Percentiles rank a stretch among this genome's conserved stretches.
Evolutionary conservation across 352 stramenopile species (phyloP).

Genomic region (Phytophthora podocarpi): DNA sequence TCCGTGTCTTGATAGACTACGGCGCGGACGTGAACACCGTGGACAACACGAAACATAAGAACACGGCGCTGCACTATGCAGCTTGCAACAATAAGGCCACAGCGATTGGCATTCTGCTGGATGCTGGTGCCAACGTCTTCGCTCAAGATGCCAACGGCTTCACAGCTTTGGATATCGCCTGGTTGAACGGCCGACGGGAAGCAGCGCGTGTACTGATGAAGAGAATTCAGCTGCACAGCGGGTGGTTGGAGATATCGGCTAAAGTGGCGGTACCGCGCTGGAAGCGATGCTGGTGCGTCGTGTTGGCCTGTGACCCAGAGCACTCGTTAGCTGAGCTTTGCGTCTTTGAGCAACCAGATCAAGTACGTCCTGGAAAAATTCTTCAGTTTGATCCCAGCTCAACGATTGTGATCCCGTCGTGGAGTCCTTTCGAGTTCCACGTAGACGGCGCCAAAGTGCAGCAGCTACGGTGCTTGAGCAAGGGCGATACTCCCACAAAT

Average conservation of each 20-base stretch:
- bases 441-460: conserved; percentile 15
- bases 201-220: conserved; percentile 29
- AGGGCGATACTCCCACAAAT: neutral
- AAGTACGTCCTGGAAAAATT: conserved; percentile 14
- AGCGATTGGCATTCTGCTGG: conserved; percentile 52
- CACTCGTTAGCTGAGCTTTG: conserved; percentile 43
- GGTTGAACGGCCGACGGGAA: conserved; percentile 20
- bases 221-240: conserved; percentile 43
- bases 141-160: conserved; percentile 49
- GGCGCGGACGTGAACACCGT: conserved; percentile 49
- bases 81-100: conserved; percentile 50
- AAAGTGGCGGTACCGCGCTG: conserved; percentile 37
- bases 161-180: conserved; percentile 57
- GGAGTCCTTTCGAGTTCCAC: conserved; percentile 21
- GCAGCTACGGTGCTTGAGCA: neutral
- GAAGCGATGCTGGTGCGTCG: conserved; percentile 55
- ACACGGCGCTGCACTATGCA: conserved; percentile 68
- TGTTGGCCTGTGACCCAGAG: conserved; percentile 42
- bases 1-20: conserved; percentile 56
- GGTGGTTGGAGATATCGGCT: conserved; percentile 48
- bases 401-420: conserved; percentile 6
- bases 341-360: conserved; percentile 39
- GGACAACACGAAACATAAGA: conserved; percentile 32
- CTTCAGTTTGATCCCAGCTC: conserved; percentile 6
- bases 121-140: conserved; percentile 47